Evolutionary conservation across 106 monocot genomes (phyloP).

Genomic region (Dioscorea alata): DNA sequence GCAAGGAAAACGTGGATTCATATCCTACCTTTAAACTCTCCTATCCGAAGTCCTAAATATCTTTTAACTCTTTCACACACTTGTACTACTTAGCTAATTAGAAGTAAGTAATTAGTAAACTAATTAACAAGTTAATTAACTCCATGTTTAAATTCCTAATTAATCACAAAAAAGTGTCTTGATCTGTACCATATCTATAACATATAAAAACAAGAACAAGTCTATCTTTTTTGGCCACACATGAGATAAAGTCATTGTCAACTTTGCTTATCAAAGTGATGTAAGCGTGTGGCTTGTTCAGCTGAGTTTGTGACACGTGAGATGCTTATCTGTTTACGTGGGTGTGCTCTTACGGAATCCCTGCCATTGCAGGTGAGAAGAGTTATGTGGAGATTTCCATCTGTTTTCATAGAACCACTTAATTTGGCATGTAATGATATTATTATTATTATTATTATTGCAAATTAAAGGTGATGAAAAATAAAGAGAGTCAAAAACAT

Average conservation of each 20-base stretch:
- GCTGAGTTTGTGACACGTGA: background rate
- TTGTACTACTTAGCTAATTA: too few relatives aligned
- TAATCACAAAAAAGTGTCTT: background rate
- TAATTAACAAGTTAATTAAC: too few relatives aligned
- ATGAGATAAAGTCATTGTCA: background rate
- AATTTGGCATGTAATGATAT: too few relatives aligned
- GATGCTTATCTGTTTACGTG: background rate
- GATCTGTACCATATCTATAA: background rate
- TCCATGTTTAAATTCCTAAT: background rate
- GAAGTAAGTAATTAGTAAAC: too few relatives aligned
- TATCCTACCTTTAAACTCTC: too few relatives aligned
- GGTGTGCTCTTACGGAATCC: background rate
- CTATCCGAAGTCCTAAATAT: too few relatives aligned
- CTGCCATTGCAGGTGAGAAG: background rate
- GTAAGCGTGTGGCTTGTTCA: background rate
- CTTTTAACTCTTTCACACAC: too few relatives aligned
- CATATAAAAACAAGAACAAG: background rate
- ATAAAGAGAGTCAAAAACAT: background rate
- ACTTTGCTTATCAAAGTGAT: background rate
- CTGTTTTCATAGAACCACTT: background rate
- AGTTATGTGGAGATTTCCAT: background rate
- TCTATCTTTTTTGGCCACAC: background rate
- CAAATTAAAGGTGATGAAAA: background rate
- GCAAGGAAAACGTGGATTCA: too few relatives aligned
- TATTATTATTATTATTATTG: background rate